These are phyloP conservation scores for Colletotrichum phormii DNA, from an alignment of 2,329 filamentous ascomycete genomes.

Conservation along the genomic window DNA sequence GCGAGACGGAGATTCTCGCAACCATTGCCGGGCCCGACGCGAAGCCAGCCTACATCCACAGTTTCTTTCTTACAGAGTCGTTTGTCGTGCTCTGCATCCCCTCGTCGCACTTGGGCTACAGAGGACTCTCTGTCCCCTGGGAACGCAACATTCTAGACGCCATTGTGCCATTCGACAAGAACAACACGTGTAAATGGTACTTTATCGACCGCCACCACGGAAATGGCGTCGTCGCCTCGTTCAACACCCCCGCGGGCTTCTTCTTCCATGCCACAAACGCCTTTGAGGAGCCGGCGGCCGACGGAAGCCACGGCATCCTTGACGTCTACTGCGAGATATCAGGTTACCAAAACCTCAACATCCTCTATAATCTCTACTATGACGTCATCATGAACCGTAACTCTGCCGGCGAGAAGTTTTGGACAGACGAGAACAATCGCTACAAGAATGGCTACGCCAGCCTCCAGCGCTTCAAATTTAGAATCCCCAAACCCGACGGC, in stretches of 20 bases:
- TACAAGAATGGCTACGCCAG: constrained; percentile 49
- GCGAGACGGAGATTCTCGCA: constrained; percentile 77
- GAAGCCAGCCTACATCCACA: constrained; percentile 81
- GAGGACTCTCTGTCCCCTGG: constrained; percentile 72
- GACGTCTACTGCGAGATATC: constrained; percentile 75
- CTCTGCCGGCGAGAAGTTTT: constrained; percentile 56
- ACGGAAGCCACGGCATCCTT: constrained; percentile 39
- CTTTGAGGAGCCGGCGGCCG: constrained; percentile 69
- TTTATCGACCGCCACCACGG: constrained; percentile 75
- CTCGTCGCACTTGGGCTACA: constrained; percentile 68
- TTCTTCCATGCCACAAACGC: constrained; percentile 85
- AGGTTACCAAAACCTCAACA: constrained; percentile 72
- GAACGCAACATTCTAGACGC: constrained; percentile 76
- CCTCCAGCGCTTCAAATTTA: constrained; percentile 58
- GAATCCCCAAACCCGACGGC: constrained; percentile 42
- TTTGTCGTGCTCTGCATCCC: constrained; percentile 82
- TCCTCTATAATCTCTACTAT: constrained; percentile 77
- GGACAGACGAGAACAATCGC: constrained; percentile 51
- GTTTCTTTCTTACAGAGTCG: constrained; percentile 78
- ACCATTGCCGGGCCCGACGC: constrained; percentile 63
- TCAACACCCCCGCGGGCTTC: constrained; percentile 76
- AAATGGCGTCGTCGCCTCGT: constrained; percentile 75
- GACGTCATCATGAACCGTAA: constrained; percentile 70
- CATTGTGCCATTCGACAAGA: constrained; percentile 71
- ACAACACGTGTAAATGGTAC: constrained; percentile 74